Evolutionary conservation across 2,329 filamentous ascomycete genomes (phyloP), one percentile per base, ranked within the genome.

Genomic region (Juglanconis juglandina): DNA sequence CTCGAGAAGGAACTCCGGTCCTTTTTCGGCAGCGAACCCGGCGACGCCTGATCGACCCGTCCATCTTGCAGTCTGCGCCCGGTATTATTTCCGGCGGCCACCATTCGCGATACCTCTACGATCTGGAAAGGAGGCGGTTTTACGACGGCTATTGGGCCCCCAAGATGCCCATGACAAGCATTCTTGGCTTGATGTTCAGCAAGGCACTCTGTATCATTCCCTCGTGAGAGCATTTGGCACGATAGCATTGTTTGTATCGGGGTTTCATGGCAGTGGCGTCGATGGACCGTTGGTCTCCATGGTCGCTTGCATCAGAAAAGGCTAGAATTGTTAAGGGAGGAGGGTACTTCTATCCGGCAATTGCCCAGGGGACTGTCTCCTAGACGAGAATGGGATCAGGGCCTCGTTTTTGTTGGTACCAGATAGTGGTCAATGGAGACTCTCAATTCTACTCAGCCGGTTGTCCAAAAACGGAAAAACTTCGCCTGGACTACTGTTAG

Each of bases 1-100:
- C 89, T 89, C 54, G 87, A 93, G 75, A 81, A 77, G 65, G 81
- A 86, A 61, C 82, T 99, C 70, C 83, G 79, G 71, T 77, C 81
- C 66, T 96, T 91, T 74, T 96, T 89, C 73, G 66, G 68, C 52
- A 61, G 66, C 50, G 69, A 69, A 30, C 41, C 60, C 34, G 46
- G 17, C 24, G 59, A 54, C 39, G 60, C 47, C 24, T 61, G 50
- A 61, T 33, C 34, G 42, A 9, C 6, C 42, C 35, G 9, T 30
- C 5, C 39, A 7, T 8, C 30, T 39, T 8, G 11, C 14, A 32
- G 14, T 30, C 35, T 7, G 35, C 35, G 11, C 11, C 35, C 11
- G 11, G 11, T 11, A 39, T 11, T 11, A 39, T 39, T 11, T 39
- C 35, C 44, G 42, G 44, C 54, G 35, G 35, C 57, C 37, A 49